Evolutionary conservation across 2,329 filamentous ascomycete species (phyloP), one percentile per base, ranked within the genome.

Genomic region (Chrysoporthe deuterocubensis): DNA sequence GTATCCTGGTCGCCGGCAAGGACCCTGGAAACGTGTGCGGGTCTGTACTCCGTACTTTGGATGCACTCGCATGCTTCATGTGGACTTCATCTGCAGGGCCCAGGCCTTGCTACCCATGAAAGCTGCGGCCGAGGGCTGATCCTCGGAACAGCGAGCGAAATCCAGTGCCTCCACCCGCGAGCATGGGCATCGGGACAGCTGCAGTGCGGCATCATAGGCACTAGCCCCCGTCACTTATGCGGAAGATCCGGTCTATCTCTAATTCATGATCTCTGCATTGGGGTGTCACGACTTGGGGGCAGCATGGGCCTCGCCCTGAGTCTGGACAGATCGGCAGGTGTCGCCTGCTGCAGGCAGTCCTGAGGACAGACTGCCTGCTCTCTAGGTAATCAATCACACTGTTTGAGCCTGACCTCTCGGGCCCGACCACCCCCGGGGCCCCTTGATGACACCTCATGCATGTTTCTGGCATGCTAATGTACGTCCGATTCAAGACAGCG

Each of bases 211-310:
- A 67, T 66, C 64, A 56, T 62, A 37, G 40, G 67, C 66, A 70
- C 67, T 67, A 68, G 67, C 56, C 63, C 50, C 67, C 56, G 61
- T 63, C 59, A 63, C 60, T 52, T 71, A 66, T 72, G 67, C 69
- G 71, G 67, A 69, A 70, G 69, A 72, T 73, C 65, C 68, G 61
- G 65, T 68, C 71, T 18, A n/a, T 4, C 26, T 57, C 56, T 66
- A 62, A 71, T 69, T 69, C 67, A 62, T 71, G 70, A 62, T 62
- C 46, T 43, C 40, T 4, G 54, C 7, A 26, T 26, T 4, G 34
- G 13, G 8, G 21, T 34, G 42, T 50, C 59, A 48, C 26, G 26
- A 48, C 48, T 37, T 43, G 59, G 59, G 57, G 56, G 46, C 62
- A 52, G 9, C 26, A 65, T 65, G 64, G 67, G 67, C 59, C 65